phyloP scores from a whole-genome alignment of 2,329 filamentous ascomycete genomes.

The Hypoxylon sp. region DNA sequence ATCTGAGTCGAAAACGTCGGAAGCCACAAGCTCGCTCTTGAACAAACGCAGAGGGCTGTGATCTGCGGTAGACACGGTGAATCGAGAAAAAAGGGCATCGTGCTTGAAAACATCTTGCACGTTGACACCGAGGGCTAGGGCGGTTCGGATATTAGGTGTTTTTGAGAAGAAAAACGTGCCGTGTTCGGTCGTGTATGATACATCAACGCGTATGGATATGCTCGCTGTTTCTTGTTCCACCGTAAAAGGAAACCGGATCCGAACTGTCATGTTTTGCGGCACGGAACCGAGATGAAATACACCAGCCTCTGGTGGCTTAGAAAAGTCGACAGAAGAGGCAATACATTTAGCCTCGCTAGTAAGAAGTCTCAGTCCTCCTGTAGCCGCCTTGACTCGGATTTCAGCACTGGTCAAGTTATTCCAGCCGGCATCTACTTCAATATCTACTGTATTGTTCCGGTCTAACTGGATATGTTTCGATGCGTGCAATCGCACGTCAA shows the following conservation, averaged over 20 bases:
- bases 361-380: constrained; percentile 72
- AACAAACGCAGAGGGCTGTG: constrained; percentile 79
- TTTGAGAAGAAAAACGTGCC: constrained; percentile 74
- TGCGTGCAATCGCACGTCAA: constrained; percentile 75
- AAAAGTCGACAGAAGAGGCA: constrained; percentile 56
- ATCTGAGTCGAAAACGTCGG: constrained; percentile 74
- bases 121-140: constrained; percentile 90
- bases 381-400: constrained; percentile 71
- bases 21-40: constrained; percentile 76
- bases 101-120: constrained; percentile 97
- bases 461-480: constrained; percentile 82
- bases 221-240: constrained; percentile 80
- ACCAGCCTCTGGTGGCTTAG: constrained; percentile 65
- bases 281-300: constrained; percentile 64
- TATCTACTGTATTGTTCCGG: constrained; percentile 79
- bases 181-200: constrained; percentile 75
- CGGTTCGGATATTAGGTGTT: constrained; percentile 73
- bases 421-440: constrained; percentile 79
- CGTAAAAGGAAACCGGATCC: constrained; percentile 81
- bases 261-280: constrained; percentile 59
- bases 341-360: constrained; percentile 69
- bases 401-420: constrained; percentile 73
- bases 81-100: constrained; percentile 83
- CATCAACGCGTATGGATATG: constrained; percentile 80
- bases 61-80: constrained; percentile 87